phyloP scores from a whole-genome alignment of 352 stramenopile species.

The Hyaloperonospora arabidopsidis region DNA sequence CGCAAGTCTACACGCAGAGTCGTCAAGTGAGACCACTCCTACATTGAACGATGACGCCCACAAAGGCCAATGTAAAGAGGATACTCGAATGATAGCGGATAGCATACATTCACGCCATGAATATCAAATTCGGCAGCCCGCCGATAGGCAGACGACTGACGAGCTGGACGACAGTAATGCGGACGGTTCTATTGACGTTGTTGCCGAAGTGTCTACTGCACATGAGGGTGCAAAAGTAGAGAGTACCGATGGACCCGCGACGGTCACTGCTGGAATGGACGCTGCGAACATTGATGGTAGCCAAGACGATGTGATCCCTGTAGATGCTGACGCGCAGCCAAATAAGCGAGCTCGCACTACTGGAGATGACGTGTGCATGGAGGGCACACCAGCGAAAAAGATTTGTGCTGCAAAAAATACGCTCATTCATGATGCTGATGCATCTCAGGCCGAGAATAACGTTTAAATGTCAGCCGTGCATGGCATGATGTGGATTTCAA shows the following conservation, averaged over 20 bases:
- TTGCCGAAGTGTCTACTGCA: background rate
- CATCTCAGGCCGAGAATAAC: constrained; percentile 13
- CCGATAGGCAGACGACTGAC: constrained; percentile 9
- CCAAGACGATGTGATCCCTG: background rate
- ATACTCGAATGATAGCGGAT: constrained; percentile 9
- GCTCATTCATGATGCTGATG: background rate
- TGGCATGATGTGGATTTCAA: constrained; percentile 1
- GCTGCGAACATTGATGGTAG: constrained; percentile 9
- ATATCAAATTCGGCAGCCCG: constrained; percentile 6
- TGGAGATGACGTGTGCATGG: constrained; percentile 8
- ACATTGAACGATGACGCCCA: constrained; percentile 1
- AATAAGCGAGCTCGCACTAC: constrained; percentile 20
- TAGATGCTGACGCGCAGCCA: constrained; percentile 6
- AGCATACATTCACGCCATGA: constrained; percentile 2
- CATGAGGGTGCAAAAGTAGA: constrained; percentile 4
- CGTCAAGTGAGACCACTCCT: constrained; percentile 2
- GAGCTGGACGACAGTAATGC: constrained; percentile 2
- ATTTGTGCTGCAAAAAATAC: constrained; percentile 15
- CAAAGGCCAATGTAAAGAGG: constrained; percentile 4
- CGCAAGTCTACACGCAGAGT: constrained; percentile 3
- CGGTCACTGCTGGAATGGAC: constrained; percentile 11
- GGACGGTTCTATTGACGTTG: background rate
- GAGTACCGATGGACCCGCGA: constrained; percentile 3
- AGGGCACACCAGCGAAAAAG: constrained; percentile 24
- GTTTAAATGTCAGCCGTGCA: constrained; percentile 11